These are phyloP conservation scores for Solanum dulcamara DNA, from an alignment of 257 asterid genomes.

Conservation along the genomic window DNA sequence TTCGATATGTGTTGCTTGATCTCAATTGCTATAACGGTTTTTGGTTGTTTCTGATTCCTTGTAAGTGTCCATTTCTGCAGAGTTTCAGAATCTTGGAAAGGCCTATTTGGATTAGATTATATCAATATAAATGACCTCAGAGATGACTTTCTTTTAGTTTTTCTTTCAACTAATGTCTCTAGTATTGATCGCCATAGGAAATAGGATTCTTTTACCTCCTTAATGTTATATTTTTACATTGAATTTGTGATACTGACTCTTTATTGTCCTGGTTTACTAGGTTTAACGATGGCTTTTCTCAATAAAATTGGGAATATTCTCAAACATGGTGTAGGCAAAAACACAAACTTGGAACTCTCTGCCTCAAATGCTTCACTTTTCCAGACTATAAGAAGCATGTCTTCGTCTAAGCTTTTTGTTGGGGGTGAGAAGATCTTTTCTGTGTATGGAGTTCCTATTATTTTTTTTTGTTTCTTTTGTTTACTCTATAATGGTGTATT, in stretches of 20 bases:
- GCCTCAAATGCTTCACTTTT: conserved; percentile 37
- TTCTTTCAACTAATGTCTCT: neutral
- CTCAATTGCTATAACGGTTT: neutral
- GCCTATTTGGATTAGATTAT: too few species aligned
- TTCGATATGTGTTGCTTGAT: neutral
- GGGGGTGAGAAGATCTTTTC: conserved; percentile 45
- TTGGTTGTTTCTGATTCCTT: neutral
- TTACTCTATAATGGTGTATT: neutral
- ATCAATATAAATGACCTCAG: too few species aligned
- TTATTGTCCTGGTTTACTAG: conserved; percentile 6
- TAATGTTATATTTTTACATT: neutral
- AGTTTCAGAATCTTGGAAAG: too few species aligned
- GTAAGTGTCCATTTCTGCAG: neutral
- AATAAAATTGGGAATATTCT: conserved; percentile 56
- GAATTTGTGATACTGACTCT: neutral
- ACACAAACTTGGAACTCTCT: conserved; percentile 27
- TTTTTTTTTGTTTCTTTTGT: neutral
- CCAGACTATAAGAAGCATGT: conserved; percentile 63
- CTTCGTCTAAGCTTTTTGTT: conserved; percentile 73
- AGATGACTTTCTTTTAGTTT: neutral
- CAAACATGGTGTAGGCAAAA: conserved; percentile 35
- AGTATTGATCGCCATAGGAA: neutral
- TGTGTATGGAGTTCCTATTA: neutral
- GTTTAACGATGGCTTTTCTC: conserved; percentile 59
- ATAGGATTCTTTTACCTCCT: neutral